A percentile compares a stretch with the other conserved stretches of the same genome.
phyloP scores from a whole-genome alignment of 176 grass and related monocot species.

The Hyparrhenia diplandra region DNA sequence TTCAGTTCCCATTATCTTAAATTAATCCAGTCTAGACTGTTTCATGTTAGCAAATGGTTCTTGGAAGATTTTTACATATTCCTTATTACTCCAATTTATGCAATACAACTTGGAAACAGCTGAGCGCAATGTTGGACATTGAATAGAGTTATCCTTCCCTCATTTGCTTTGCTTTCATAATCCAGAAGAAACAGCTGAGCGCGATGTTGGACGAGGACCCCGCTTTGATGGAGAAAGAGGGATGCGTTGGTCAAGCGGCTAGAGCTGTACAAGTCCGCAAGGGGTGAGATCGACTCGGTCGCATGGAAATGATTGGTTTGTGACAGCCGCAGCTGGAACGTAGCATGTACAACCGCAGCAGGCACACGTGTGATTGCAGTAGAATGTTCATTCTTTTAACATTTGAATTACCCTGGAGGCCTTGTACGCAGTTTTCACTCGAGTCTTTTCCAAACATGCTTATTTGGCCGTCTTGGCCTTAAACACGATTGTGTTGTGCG shows the following conservation, averaged over 20 bases:
- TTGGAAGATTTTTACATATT: neutral
- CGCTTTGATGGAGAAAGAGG: constrained; percentile 96
- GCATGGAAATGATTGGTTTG: constrained; percentile 78
- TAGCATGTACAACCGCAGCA: too few species aligned
- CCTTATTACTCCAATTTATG: neutral
- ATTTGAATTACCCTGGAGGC: neutral
- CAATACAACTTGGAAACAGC: neutral
- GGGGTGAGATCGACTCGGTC: constrained; percentile 92
- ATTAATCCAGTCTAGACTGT: neutral
- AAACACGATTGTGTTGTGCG: constrained; percentile 12
- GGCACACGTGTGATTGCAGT: too few species aligned
- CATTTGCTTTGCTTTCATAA: neutral
- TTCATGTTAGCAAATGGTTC: neutral
- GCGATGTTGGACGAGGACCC: constrained; percentile 98
- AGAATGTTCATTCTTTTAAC: too few species aligned
- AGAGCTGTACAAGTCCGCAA: constrained; percentile 91
- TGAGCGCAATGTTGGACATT: too few species aligned
- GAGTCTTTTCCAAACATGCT: constrained; percentile 8
- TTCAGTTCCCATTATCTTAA: neutral
- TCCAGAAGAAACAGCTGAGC: constrained; percentile 95
- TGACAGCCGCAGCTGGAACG: neutral
- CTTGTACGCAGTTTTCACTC: constrained; percentile 26
- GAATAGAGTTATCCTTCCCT: neutral
- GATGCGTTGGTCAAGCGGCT: constrained; percentile 83
- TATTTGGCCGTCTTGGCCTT: constrained; percentile 35